A percentile compares a stretch with the other conserved stretches of the same genome.
These are phyloP conservation scores for Saccharomycopsis sp. DNA, from an alignment of 805 yeast genomes.

Conservation along the genomic window DNA sequence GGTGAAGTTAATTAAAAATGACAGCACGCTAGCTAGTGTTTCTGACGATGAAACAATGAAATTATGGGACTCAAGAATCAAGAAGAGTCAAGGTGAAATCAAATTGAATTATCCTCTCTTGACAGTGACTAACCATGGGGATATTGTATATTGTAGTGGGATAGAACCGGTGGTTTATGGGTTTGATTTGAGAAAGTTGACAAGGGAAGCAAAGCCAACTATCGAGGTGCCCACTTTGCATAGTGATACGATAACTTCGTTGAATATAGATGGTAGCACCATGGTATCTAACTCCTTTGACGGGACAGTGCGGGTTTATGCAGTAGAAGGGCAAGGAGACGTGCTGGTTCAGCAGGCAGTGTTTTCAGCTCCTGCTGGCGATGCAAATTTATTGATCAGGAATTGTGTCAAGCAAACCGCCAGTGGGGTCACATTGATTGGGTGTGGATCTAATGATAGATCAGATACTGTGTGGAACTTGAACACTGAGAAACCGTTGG, in stretches of 20 bases:
- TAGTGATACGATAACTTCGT: conserved; percentile 48
- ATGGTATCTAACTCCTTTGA: conserved; percentile 49
- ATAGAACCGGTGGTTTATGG: conserved; percentile 58
- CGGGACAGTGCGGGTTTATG: conserved; percentile 50
- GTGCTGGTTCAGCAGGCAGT: too few relatives aligned
- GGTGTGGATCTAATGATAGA: conserved; percentile 59
- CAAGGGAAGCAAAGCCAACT: conserved; percentile 32
- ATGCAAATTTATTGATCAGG: conserved; percentile 46
- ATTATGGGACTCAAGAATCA: conserved; percentile 64
- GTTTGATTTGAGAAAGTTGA: conserved; percentile 46
- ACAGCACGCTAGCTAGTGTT: conserved; percentile 36
- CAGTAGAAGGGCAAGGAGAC: too few relatives aligned
- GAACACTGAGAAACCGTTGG: conserved; percentile 38
- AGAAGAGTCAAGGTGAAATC: conserved; percentile 33
- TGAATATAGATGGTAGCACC: conserved; percentile 42
- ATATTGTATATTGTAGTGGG: conserved; percentile 32
- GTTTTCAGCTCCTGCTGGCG: too few relatives aligned
- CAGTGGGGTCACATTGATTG: conserved; percentile 25
- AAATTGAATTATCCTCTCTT: conserved; percentile 53
- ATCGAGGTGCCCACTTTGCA: conserved; percentile 42
- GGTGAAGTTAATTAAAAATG: conserved; percentile 30
- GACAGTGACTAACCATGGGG: conserved; percentile 31
- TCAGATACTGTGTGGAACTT: conserved; percentile 56
- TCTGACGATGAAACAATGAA: conserved; percentile 58
- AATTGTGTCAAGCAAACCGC: conserved; percentile 33